Evolutionary conservation across 2,329 filamentous ascomycete genomes (phyloP).

Genomic region (Tolypocladium endophyticum): DNA sequence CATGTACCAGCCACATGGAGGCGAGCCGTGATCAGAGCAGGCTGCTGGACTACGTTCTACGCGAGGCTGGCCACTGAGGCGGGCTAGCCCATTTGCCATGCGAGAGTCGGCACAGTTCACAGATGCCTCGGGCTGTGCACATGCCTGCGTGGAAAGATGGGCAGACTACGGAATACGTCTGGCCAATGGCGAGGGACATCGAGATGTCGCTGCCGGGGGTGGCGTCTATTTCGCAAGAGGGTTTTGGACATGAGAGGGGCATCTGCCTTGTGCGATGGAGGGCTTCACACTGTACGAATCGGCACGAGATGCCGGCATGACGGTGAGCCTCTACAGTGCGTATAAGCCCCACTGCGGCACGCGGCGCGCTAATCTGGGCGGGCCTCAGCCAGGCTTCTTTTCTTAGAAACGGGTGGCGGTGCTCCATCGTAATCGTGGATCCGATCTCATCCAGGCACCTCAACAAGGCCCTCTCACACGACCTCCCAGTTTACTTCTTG

Average conservation of each 20-base stretch:
- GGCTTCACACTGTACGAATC: not conserved
- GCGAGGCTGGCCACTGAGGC: not conserved
- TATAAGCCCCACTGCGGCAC: not conserved
- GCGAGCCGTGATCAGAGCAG: not conserved
- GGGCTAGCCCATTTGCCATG: not conserved
- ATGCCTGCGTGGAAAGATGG: not conserved
- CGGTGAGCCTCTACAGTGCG: not conserved
- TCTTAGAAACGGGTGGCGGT: not conserved
- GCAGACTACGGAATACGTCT: not conserved
- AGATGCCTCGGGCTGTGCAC: not conserved
- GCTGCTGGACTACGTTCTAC: too few species aligned
- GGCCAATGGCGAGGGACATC: not conserved
- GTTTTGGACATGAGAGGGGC: not conserved
- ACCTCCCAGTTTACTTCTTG: not conserved
- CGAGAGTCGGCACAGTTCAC: not conserved
- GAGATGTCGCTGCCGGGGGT: not conserved
- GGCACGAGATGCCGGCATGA: not conserved
- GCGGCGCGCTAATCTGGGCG: not conserved
- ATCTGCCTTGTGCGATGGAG: too few species aligned
- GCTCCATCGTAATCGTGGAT: not conserved
- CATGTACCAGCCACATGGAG: not conserved
- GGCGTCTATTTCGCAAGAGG: not conserved
- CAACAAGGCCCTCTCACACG: not conserved
- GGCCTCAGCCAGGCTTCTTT: not conserved
- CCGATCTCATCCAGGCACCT: not conserved